Percentiles rank a stretch among this genome's conserved stretches.
Evolutionary conservation across 2,329 filamentous ascomycete genomes (phyloP).

Genomic region (Fusarium tricinctum): DNA sequence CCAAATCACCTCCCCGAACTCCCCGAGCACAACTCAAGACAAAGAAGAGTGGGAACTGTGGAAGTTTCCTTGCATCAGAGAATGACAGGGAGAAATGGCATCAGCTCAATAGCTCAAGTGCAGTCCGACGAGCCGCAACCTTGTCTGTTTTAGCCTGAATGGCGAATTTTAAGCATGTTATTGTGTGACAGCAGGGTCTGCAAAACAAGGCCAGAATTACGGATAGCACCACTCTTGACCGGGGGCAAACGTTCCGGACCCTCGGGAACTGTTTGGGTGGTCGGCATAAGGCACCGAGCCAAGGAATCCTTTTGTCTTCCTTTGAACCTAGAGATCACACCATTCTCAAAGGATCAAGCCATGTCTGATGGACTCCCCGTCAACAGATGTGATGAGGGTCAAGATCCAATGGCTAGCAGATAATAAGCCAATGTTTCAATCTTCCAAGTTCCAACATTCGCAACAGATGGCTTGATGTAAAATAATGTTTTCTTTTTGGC

Average conservation of each 20-base stretch:
- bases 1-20: conserved; percentile 31
- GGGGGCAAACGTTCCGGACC: conserved; percentile 13
- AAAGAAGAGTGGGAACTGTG: not conserved
- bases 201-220: conserved; percentile 9
- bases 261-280: conserved; percentile 14
- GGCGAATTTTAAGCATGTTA: conserved; percentile 36
- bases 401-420: not conserved
- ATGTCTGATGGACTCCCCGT: conserved; percentile 28
- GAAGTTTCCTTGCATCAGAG: not conserved
- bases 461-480: conserved; percentile 9
- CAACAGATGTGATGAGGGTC: not conserved
- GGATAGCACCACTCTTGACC: conserved; percentile 24
- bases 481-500: not conserved
- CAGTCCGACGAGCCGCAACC: conserved; percentile 35
- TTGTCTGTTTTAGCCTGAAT: conserved; percentile 28
- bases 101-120: not conserved
- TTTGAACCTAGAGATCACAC: conserved; percentile 13
- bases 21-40: conserved; percentile 13
- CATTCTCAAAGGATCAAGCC: conserved; percentile 9
- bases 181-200: conserved; percentile 40
- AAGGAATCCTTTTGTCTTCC: not conserved
- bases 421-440: not conserved
- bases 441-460: not conserved
- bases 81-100: not conserved
- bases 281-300: not conserved